Percentiles rank a stretch among this genome's conserved stretches.
Evolutionary conservation across 345 rosid species (phyloP).

Genomic region (Orychophragmus violaceus): DNA sequence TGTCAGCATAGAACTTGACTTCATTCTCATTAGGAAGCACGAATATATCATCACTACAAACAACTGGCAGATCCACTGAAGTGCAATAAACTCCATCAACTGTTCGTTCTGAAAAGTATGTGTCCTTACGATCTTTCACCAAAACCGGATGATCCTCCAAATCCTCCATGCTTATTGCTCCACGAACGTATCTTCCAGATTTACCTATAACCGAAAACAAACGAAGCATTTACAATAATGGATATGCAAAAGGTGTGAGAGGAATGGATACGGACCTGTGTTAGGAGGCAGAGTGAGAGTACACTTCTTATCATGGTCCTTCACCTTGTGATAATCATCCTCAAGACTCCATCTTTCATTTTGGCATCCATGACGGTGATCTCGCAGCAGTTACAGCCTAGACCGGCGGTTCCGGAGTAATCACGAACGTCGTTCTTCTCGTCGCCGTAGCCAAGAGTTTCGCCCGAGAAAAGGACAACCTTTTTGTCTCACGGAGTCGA

Average conservation of each 20-base stretch:
- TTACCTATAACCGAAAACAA: neutral
- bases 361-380: constrained; percentile 6
- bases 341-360: constrained; percentile 19
- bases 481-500: constrained; percentile 16
- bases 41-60: neutral
- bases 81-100: neutral
- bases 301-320: neutral
- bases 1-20: neutral
- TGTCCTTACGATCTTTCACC: constrained; percentile 5
- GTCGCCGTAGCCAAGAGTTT: neutral
- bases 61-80: constrained; percentile 2
- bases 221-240: neutral
- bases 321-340: constrained; percentile 16
- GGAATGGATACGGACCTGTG: neutral
- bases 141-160: constrained; percentile 4
- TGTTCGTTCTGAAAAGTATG: neutral
- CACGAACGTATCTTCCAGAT: neutral
- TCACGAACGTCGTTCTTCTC: neutral
- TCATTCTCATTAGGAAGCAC: neutral
- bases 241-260: neutral
- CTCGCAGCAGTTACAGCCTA: constrained; percentile 23
- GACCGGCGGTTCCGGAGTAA: constrained; percentile 14
- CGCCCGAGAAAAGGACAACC: constrained; percentile 15
- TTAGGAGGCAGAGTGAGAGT: constrained; percentile 2
- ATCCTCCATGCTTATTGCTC: neutral